Evolutionary conservation across 2,329 filamentous ascomycete genomes (phyloP), one percentile per base, ranked within the genome.

Genomic region (Nemania diffusa): DNA sequence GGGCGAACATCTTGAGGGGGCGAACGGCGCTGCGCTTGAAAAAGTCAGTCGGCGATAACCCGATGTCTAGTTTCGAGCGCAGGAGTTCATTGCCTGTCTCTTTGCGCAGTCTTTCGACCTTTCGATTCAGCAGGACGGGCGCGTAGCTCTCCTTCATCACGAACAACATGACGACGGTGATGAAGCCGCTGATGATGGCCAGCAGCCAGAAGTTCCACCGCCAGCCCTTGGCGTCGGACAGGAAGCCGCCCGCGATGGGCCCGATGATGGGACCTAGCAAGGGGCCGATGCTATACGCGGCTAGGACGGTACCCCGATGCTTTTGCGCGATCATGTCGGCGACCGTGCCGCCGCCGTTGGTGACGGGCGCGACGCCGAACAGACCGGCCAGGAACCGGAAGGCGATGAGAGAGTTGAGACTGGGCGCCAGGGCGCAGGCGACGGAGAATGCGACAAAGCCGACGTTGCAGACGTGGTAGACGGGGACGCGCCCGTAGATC

Each of bases 331-430:
- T 83, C 78, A 92, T 82, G 75, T 92, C 91, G 32, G 88, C 86
- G 37, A 92, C 88, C 2, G 87, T 87, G 22, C 89, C 89, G 37
- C 88, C 88, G 7, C 89, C 90, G 71, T 90, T 89, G 0, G 89
- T 90, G 8, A 92, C 76, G 0, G 88, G 86, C 32, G 84, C 84
- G 3, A 85, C 85, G 34, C 90, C 90, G 52, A 89, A 89, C 17
- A 87, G 78, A 8, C 90, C 91, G 3, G 85, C 84, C 2, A 91
- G 71, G 69, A 91, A 85, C 1, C 89, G 86, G 72, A 91, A 89
- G 5, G 79, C 82, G 59, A 90, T 84, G 42, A 90, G 80, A 57
- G 83, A 76, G 20, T 77, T 79, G n/a, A 87, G 74, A n/a, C 79
- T 81, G 0, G 83, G 82, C 1, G 85, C 82, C 26, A 85, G 75